These are phyloP conservation scores for Leccinum boreale DNA, from an alignment of 768 basidiomycete species.

Conservation along the genomic window DNA sequence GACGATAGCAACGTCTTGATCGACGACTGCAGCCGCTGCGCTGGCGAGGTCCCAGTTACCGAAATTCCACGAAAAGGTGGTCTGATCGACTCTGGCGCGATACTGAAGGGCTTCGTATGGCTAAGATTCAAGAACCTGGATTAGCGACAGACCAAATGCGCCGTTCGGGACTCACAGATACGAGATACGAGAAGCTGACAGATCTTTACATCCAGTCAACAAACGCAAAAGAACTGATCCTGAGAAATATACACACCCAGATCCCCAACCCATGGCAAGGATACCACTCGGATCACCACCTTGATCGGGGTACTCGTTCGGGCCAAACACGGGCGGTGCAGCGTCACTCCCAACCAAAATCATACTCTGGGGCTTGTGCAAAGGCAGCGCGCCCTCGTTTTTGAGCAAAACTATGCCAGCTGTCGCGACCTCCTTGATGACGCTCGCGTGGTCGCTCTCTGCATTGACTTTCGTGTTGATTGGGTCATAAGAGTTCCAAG, in stretches of 20 bases:
- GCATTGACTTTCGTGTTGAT: constrained; percentile 50
- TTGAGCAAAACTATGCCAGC: constrained; percentile 71
- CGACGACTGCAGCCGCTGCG: constrained; percentile 46
- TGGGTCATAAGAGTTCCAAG: constrained; percentile 28
- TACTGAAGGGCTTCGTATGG: constrained; percentile 80
- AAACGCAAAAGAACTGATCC: not conserved
- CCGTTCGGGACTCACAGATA: constrained; percentile 50
- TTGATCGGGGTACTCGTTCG: constrained; percentile 67
- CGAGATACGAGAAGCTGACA: constrained; percentile 70
- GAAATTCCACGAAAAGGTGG: constrained; percentile 65
- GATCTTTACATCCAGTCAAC: constrained; percentile 39
- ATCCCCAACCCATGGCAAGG: constrained; percentile 92
- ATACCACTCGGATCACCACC: constrained; percentile 61
- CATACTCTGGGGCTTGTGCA: constrained; percentile 56
- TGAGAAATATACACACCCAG: constrained; percentile 43
- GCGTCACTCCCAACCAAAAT: constrained; percentile 63
- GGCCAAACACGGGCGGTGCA: constrained; percentile 61
- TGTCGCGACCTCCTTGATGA: constrained; percentile 61
- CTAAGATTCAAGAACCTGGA: constrained; percentile 25
- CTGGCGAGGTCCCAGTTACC: constrained; percentile 60
- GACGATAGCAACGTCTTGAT: constrained; percentile 69
- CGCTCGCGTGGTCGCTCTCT: constrained; percentile 46
- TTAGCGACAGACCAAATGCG: not conserved
- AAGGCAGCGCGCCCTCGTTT: constrained; percentile 57
- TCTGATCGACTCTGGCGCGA: constrained; percentile 64